Evolutionary conservation across 768 basidiomycete genomes (phyloP).

Genomic region (Psilocybe cubensis): DNA sequence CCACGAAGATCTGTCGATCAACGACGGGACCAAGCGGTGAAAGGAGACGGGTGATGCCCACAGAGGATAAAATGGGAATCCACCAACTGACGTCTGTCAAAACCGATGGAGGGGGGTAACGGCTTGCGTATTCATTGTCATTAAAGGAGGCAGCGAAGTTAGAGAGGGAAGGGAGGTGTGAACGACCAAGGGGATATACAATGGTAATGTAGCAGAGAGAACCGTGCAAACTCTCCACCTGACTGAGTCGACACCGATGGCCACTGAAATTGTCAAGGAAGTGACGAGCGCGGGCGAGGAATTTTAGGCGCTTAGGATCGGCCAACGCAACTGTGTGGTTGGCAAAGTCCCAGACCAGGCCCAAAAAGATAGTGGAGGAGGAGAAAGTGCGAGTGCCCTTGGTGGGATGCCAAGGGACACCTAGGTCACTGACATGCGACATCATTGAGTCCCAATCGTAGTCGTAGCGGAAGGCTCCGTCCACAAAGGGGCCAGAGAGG

Average conservation of each 20-base stretch:
- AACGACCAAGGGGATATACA: slow-evolving; percentile 24
- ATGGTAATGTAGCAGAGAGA: slow-evolving; percentile 36
- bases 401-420: slow-evolving; percentile 32
- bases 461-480: slow-evolving; percentile 16
- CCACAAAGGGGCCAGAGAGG: not conserved
- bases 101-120: slow-evolving; percentile 19
- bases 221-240: slow-evolving; percentile 30
- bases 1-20: slow-evolving; percentile 5
- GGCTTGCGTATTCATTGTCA: slow-evolving; percentile 8
- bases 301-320: slow-evolving; percentile 31
- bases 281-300: slow-evolving; percentile 16
- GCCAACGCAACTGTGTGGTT: slow-evolving; percentile 28
- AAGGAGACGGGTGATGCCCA: not conserved
- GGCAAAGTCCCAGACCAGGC: slow-evolving; percentile 36
- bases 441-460: slow-evolving; percentile 13
- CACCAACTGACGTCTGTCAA: slow-evolving; percentile 11
- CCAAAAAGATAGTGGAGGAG: slow-evolving; percentile 27
- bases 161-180: slow-evolving; percentile 26
- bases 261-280: slow-evolving; percentile 13
- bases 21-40: not conserved
- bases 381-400: slow-evolving; percentile 28
- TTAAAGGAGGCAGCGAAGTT: slow-evolving; percentile 25
- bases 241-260: slow-evolving; percentile 14
- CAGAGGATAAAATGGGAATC: not conserved
- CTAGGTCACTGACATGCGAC: slow-evolving; percentile 15